A percentile compares a stretch with the other conserved stretches of the same genome.
These are phyloP conservation scores for Trichopus zeylanicus DNA, from an alignment of 116 monocot genomes.

Conservation along the genomic window DNA sequence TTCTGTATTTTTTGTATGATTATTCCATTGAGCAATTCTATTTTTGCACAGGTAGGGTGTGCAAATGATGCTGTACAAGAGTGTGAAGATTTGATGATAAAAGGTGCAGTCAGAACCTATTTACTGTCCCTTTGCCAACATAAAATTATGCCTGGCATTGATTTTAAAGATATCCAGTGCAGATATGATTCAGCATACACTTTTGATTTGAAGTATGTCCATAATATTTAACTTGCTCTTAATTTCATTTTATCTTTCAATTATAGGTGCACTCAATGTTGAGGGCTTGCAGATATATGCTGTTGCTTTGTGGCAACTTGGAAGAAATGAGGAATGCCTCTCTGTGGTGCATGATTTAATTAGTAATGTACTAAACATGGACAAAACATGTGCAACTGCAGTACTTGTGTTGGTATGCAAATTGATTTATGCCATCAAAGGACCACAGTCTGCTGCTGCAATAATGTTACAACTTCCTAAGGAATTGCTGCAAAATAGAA, in stretches of 20 bases:
- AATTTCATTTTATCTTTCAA: not conserved
- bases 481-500: conserved; percentile 35
- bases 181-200: not conserved
- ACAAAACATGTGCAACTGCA: conserved; percentile 32
- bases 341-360: conserved; percentile 43
- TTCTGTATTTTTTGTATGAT: not conserved
- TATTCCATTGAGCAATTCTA: not conserved
- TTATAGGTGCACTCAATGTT: conserved; percentile 52
- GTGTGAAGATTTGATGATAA: conserved; percentile 61
- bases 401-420: conserved; percentile 63
- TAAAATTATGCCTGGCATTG: not conserved
- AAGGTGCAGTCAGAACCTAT: conserved; percentile 37
- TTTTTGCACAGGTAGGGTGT: conserved; percentile 60
- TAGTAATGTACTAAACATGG: conserved; percentile 45
- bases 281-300: conserved; percentile 75
- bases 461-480: conserved; percentile 43
- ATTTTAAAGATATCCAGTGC: not conserved
- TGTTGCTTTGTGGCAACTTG: conserved; percentile 74
- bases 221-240: not conserved
- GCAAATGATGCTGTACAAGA: conserved; percentile 51
- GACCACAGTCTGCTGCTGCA: conserved; percentile 40
- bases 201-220: not conserved
- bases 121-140: too few species aligned
- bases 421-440: conserved; percentile 58
- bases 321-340: conserved; percentile 53